A percentile compares a stretch with the other conserved stretches of the same genome.
These are phyloP conservation scores for Elsinoe perseae DNA, from an alignment of 2,329 filamentous ascomycete genomes.

Conservation along the genomic window DNA sequence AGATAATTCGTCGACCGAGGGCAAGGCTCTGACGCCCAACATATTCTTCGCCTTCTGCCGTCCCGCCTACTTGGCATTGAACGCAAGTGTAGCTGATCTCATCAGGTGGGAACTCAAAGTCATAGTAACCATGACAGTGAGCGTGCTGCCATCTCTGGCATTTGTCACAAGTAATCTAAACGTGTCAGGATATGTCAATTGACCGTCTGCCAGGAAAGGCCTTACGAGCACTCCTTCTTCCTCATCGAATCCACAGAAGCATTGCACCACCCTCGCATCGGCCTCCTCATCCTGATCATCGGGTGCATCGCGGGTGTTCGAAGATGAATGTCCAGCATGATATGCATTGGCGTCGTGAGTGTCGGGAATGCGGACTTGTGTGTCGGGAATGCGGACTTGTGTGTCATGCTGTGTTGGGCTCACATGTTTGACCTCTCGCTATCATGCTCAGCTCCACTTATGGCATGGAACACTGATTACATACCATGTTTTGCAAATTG, in stretches of 20 bases:
- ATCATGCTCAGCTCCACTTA: not conserved
- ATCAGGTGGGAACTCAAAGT: not conserved
- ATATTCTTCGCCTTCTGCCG: too few species aligned
- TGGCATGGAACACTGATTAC: not conserved
- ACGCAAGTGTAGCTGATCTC: not conserved
- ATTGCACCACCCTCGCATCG: not conserved
- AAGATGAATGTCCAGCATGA: not conserved
- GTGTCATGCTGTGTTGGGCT: not conserved
- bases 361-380: not conserved
- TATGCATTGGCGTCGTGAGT: not conserved
- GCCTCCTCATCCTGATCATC: too few species aligned
- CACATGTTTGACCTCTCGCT: not conserved
- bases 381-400: slow-evolving; percentile 6
- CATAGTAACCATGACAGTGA: slow-evolving; percentile 2
- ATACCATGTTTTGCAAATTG: not conserved
- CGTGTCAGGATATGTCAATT: not conserved
- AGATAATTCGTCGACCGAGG: not conserved
- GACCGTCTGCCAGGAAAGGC: not conserved
- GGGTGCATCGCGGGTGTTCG: too few species aligned
- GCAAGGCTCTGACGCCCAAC: not conserved
- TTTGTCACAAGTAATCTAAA: not conserved
- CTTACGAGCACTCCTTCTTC: not conserved
- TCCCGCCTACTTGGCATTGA: too few species aligned
- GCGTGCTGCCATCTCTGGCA: slow-evolving; percentile 1
- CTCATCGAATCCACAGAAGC: not conserved